Percentiles rank a stretch among this genome's conserved stretches.
Conservation (phyloP, 1,284 basidiomycete species). For the Hortiboletus rubellus region DNA sequence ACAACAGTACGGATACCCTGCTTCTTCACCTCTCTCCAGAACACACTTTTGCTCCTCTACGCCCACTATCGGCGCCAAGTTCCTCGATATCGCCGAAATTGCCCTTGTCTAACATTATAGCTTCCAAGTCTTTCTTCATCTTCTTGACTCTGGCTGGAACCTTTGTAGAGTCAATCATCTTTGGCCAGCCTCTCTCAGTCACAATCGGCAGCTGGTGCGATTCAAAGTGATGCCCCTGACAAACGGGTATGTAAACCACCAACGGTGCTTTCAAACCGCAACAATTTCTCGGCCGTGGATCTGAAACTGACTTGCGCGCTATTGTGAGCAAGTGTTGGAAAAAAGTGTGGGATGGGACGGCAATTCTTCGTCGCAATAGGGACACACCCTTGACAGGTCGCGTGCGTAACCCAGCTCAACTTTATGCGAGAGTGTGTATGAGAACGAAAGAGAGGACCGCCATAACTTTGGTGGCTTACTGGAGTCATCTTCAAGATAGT, state of each 20-base stretch:
- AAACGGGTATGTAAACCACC: conserved; percentile 60
- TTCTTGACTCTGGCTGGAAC: conserved; percentile 53
- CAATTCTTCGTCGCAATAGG: conserved; percentile 72
- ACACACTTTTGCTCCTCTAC: conserved; percentile 47
- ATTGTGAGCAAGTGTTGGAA: conserved; percentile 55
- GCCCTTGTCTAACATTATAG: conserved; percentile 50
- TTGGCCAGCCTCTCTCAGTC: conserved; percentile 70
- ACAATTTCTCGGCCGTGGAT: conserved; percentile 68
- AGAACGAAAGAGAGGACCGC: conserved; percentile 3
- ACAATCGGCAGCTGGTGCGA: conserved; percentile 68
- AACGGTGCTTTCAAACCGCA: conserved; percentile 66
- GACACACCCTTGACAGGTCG: conserved; percentile 70
- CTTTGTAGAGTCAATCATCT: conserved; percentile 59
- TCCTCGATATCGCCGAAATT: conserved; percentile 32
- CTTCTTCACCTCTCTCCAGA: conserved; percentile 65
- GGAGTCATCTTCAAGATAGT: conserved; percentile 27
- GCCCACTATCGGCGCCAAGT: conserved; percentile 12
- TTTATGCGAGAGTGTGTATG: conserved; percentile 4
- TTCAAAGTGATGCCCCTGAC: conserved; percentile 77
- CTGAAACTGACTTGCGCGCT: conserved; percentile 51
- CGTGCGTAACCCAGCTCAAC: conserved; percentile 30
- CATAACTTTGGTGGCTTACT: conserved; percentile 23
- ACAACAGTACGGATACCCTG: conserved; percentile 64
- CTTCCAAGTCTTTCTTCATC: conserved; percentile 47
- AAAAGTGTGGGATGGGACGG: conserved; percentile 62